Percentiles rank a stretch among this genome's conserved stretches.
Conservation (phyloP, 2,329 filamentous ascomycete species). For the Calonectria fujianensis region DNA sequence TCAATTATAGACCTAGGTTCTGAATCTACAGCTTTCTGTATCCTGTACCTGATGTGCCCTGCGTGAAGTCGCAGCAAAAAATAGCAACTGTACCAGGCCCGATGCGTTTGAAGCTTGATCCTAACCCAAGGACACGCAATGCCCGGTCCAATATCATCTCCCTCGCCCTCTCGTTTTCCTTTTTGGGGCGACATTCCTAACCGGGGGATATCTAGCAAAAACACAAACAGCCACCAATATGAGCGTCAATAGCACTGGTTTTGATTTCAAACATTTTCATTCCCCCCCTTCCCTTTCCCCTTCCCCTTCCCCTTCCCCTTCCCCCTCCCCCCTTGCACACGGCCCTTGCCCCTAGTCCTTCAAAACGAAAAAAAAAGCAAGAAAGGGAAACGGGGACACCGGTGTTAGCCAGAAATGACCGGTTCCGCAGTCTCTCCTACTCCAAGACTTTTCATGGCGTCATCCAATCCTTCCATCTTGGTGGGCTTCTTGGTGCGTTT, state of each 20-base stretch:
- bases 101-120: neutral
- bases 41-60: slow-evolving; percentile 12
- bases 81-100: neutral
- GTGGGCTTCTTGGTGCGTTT: slow-evolving; percentile 56
- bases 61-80: neutral
- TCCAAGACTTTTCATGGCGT: slow-evolving; percentile 38
- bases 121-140: neutral
- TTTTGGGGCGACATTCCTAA: neutral
- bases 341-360: neutral
- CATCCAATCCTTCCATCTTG: slow-evolving; percentile 37
- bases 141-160: neutral
- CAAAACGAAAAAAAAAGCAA: neutral
- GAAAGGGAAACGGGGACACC: neutral
- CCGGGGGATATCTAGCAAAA: slow-evolving; percentile 23
- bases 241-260: neutral
- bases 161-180: neutral
- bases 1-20: slow-evolving; percentile 27
- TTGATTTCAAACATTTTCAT: slow-evolving; percentile 4
- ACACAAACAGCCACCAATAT: slow-evolving; percentile 4
- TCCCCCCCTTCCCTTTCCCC: neutral
- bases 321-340: neutral
- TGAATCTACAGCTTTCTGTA: slow-evolving; percentile 22
- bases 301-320: neutral
- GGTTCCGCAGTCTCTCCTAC: slow-evolving; percentile 34
- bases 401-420: slow-evolving; percentile 24